Percentiles rank a stretch among this genome's conserved stretches.
Conservation (phyloP, 257 asterid genomes). For the Salvia hispanica region DNA sequence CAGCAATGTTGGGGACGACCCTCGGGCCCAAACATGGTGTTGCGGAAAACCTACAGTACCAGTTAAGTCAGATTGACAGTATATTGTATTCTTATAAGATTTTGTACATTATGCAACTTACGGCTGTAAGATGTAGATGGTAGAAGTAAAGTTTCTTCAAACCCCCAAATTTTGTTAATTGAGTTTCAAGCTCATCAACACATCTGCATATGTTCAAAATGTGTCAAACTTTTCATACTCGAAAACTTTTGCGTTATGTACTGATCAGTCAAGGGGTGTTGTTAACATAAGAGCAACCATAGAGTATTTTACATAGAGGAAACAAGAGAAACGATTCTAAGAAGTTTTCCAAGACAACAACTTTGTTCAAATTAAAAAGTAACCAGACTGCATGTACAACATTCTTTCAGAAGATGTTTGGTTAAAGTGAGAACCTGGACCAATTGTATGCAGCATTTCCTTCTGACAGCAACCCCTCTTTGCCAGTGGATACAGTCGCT, state of each 20-base stretch:
- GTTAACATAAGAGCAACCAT: not conserved
- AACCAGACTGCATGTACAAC: constrained; percentile 18
- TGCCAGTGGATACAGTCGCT: constrained; percentile 98
- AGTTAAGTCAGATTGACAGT: constrained; percentile 37
- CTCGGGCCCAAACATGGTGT: constrained; percentile 99
- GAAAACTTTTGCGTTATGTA: constrained; percentile 23
- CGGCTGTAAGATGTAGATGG: constrained; percentile 96
- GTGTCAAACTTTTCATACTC: constrained; percentile 25
- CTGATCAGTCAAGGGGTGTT: constrained; percentile 16
- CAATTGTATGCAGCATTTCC: constrained; percentile 98
- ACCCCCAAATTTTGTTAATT: constrained; percentile 87
- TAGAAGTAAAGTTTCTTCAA: constrained; percentile 93
- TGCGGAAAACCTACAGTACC: constrained; percentile 74
- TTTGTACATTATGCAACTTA: constrained; percentile 44
- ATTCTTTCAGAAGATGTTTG: constrained; percentile 23
- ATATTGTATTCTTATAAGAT: constrained; percentile 20
- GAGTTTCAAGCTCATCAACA: constrained; percentile 93
- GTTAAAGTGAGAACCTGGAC: constrained; percentile 69
- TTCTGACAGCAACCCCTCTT: constrained; percentile 94
- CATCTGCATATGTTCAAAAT: constrained; percentile 65
- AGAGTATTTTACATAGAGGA: constrained; percentile 16
- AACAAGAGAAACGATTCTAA: constrained; percentile 7
- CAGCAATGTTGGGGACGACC: constrained; percentile 99
- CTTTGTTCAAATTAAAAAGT: constrained; percentile 15
- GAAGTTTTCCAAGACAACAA: constrained; percentile 16